Evolutionary conservation across 768 basidiomycete species (phyloP), one percentile per base, ranked within the genome.

Genomic region (Agaricus sinodeliciosus): DNA sequence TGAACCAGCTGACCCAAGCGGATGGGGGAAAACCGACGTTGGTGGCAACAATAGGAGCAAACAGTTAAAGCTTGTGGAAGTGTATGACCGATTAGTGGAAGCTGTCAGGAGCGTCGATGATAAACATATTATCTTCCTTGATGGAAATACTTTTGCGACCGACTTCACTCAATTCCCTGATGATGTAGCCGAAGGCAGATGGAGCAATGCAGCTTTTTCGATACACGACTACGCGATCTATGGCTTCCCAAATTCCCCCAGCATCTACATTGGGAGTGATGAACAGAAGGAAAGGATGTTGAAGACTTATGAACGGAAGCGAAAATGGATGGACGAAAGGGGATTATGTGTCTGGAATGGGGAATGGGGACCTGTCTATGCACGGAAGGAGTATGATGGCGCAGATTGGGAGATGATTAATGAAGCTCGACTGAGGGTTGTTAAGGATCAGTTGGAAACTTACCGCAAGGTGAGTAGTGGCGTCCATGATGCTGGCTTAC

Each of bases 291-390:
- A 59, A 46, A 63, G 79, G 37, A 50, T 88, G 57, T 63, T 64
- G 56, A 69, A 73, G 53, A 81, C 78, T 48, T 90, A 85, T 59
- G 73, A 81, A 60, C 78, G 80, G 66, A 90, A 91, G 67, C 72
- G 85, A 40, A 74, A 80, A 55, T 90, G 85, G 84, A 86, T 87
- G 81, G 81, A 86, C 57, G 68, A 78, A 59, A 69, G 71, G 13
- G 75, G 76, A 0, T 67, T 85, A 25, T 83, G 82, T 51, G 84
- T 85, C n/a, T 83, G 84, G 85, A 86, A 88, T 60, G 88, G 90
- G 5, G 88, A 89, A 66, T 90, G 84, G 77, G 90, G 90, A 6
- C 87, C 88, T 1, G 87, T 91, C 13, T 91, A 90, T 60, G 84
- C 83, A 1, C 69, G 85, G 54, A 66, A 66, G 62, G 73, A 82